Base-by-base conservation (phyloP, 495 filamentous ascomycete genomes). In the Aspergillus sparsus region DNA sequence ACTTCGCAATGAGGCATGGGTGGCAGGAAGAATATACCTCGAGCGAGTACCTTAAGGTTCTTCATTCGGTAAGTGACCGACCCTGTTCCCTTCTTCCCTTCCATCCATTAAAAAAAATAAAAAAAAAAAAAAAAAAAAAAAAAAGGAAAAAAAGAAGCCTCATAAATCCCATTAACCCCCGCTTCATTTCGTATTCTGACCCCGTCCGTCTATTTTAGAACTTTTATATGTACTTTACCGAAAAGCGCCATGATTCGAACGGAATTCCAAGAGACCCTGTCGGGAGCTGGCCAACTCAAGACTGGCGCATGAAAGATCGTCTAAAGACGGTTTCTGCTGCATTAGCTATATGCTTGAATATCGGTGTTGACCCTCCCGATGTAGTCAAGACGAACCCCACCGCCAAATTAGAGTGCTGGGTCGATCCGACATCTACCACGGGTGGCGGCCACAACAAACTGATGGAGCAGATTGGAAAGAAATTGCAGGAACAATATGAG, bases 201-300 rank as follows among this genome's bases (percentile, higher is more conserved):
- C 7, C 31, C 11, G 39, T 50, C 54, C 47, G 34, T 57, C 11
- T 33, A 32, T 27, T 55, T 10, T 62, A 81, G 75, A 78, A 77
- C 59, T 98, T 96, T 83, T 97, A 93, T 77, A 97, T 97, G 93
- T 99, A 98, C 73, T 99, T 89, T 70, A 96, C 92, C 49, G 94
- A 98, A 70, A 98, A 98, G 71, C 87, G 92, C 31, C 94, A 98
- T 71, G 94, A 98, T 70, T 94, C 91, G n/a, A 91, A 92, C 37
- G 95, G 94, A 15, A 90, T 94, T 56, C 92, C 95, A 9, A 89
- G 93, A 70, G 81, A 82, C 41, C 79, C 82, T 15, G 76, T 75
- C 15, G 78, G 77, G 50, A 79, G 75, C 55, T 82, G 81, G 74
- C 83, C 83, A 5, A 84, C 93, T 11, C 87, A 93, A 68, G 93